Evolutionary conservation across 352 stramenopile species (phyloP), one percentile per base, ranked within the genome.

Genomic region (Pilasporangium apinafurcum): DNA sequence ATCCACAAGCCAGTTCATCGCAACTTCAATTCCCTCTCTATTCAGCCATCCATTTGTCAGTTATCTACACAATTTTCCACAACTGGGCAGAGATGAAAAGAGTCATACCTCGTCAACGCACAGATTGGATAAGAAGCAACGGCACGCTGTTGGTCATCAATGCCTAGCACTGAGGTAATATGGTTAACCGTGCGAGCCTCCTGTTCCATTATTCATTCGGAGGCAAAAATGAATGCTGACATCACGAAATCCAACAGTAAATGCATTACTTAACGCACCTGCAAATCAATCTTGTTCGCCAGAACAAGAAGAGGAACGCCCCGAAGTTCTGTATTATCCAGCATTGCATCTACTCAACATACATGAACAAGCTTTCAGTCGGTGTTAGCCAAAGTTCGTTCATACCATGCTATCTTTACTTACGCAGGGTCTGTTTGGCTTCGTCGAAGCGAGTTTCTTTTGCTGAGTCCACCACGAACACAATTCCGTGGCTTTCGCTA

Each of bases 251-350:
- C n/a, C n/a, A n/a, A n/a, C n/a, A n/a, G n/a, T n/a, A n/a, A n/a
- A n/a, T n/a, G n/a, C n/a, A n/a, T n/a, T 21, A 55, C 24, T 13
- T 47, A 20, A 48, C 43, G 31, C 16, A 66, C 62, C 39, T 76
- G 64, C 24, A 96, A 52, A 57, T 97, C 88, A 53, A 93, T 90
- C 51, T 97, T 97, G 62, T 97, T 97, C 20, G 79, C 80, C 17
- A 96, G 65, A 22, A 97, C 63, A n/a, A 96, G 53, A 18, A 96
- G 42, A 28, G 87, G 87, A n/a, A 95, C 65, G 24, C 73, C 83
- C n/a, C 56, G 71, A 33, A 86, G 68, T 62, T 85, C 80, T 7
- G 64, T 68, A 56, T 84, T 92, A 2, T 69, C 61, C 30, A 94
- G 65, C 67, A 96, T 87, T 4, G 65, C 75, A 9, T 88, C 77